A percentile compares a stretch with the other conserved stretches of the same genome.
Evolutionary conservation across 2,329 filamentous ascomycete genomes (phyloP).

Genomic region (Exophiala sp.): DNA sequence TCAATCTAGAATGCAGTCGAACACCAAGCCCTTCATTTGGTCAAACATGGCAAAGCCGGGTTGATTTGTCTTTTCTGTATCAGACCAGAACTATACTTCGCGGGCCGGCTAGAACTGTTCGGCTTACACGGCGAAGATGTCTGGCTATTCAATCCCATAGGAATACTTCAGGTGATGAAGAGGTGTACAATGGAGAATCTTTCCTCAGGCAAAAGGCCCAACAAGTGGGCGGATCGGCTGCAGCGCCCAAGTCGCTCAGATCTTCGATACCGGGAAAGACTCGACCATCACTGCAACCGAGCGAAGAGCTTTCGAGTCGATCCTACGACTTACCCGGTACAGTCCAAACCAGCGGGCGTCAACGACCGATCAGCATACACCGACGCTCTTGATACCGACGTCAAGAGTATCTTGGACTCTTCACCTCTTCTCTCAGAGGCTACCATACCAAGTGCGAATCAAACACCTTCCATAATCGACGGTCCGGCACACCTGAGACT

Average conservation of each 20-base stretch:
- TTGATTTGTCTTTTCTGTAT: conserved; percentile 24
- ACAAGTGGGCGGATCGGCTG: neutral
- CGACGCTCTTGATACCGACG: conserved; percentile 10
- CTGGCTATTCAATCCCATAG: neutral
- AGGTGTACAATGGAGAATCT: neutral
- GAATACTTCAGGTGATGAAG: neutral
- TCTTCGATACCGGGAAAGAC: conserved; percentile 1
- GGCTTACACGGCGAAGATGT: neutral
- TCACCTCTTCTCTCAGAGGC: conserved; percentile 9
- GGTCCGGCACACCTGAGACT: too few relatives aligned
- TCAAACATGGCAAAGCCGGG: conserved; percentile 12
- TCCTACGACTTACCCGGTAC: conserved; percentile 16
- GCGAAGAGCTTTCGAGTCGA: conserved; percentile 22
- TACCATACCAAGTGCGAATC: conserved; percentile 1
- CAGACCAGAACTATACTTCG: conserved; percentile 22
- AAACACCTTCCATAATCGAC: neutral
- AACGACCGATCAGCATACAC: neutral
- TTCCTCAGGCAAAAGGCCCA: conserved; percentile 13
- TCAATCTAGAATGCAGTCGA: too few relatives aligned
- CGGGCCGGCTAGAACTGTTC: neutral
- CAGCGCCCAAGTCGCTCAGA: neutral
- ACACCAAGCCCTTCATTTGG: neutral
- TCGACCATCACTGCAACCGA: conserved; percentile 25
- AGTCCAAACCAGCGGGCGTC: conserved; percentile 2
- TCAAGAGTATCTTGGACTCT: conserved; percentile 19